A percentile compares a stretch with the other conserved stretches of the same genome.
These are phyloP conservation scores for Pseudocercospora vitis DNA, from an alignment of 2,329 filamentous ascomycete species.

Conservation along the genomic window DNA sequence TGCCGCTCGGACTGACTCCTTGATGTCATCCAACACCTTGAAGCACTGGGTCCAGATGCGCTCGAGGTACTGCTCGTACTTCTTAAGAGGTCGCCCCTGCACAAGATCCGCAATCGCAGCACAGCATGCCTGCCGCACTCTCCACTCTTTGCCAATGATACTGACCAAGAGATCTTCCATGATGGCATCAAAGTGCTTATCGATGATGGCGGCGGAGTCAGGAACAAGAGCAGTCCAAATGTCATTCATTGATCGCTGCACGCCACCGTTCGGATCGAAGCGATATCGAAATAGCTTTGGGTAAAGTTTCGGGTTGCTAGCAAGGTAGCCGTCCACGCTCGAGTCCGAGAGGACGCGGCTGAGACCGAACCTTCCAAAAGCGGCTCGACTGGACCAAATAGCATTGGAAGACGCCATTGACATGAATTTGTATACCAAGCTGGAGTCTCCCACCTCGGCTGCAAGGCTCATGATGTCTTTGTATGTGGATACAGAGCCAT, in stretches of 20 bases:
- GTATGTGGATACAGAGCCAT: conserved; percentile 91
- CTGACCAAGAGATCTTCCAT: conserved; percentile 83
- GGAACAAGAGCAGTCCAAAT: conserved; percentile 98
- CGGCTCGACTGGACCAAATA: conserved; percentile 95
- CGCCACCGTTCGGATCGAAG: conserved; percentile 92
- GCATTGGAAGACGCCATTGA: conserved; percentile 92
- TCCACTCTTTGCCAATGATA: conserved; percentile 88
- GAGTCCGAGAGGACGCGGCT: conserved; percentile 90
- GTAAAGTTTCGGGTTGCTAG: conserved; percentile 88
- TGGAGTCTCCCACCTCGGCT: conserved; percentile 94
- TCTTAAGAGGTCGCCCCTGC: conserved; percentile 66
- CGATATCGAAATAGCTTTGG: conserved; percentile 92
- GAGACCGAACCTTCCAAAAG: conserved; percentile 90
- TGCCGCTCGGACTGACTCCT: conserved; percentile 78
- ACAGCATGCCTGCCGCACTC: conserved; percentile 88
- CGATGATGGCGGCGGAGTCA: conserved; percentile 73
- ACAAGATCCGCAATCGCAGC: conserved; percentile 85
- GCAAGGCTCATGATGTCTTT: conserved; percentile 95
- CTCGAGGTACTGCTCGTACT: conserved; percentile 79
- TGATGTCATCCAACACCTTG: conserved; percentile 94
- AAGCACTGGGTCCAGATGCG: conserved; percentile 84
- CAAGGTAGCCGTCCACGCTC: conserved; percentile 63
- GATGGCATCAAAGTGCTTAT: conserved; percentile 82
- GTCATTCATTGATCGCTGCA: conserved; percentile 92
- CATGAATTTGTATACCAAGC: conserved; percentile 98